phyloP scores from a whole-genome alignment of 768 basidiomycete species.

The Collybia nuda region DNA sequence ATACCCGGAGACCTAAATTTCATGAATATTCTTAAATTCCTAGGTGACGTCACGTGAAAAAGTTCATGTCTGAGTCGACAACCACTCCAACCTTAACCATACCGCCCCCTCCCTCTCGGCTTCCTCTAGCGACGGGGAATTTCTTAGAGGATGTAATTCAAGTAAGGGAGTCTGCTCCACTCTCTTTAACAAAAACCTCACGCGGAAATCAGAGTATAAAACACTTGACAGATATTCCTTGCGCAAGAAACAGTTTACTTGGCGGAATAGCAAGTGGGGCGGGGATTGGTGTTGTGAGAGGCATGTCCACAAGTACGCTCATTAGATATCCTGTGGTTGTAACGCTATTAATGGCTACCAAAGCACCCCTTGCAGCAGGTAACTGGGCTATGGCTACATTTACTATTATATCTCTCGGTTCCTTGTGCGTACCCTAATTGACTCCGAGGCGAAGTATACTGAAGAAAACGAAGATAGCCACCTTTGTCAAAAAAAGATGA shows the following conservation, averaged over 20 bases:
- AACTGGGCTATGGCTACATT: constrained; percentile 84
- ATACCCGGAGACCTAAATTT: no score
- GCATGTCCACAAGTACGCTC: constrained; percentile 59
- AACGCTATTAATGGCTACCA: neutral
- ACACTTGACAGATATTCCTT: constrained; percentile 70
- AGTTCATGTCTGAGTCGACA: neutral
- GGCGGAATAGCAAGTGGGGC: constrained; percentile 79
- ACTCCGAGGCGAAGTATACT: constrained; percentile 2
- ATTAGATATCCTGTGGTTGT: neutral
- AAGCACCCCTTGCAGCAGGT: constrained; percentile 65
- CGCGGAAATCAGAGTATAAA: constrained; percentile 45
- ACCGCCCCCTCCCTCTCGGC: constrained; percentile 30
- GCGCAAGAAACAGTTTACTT: constrained; percentile 73
- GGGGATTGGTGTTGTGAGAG: constrained; percentile 75
- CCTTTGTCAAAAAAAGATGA: constrained; percentile 57
- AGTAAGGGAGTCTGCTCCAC: constrained; percentile 14
- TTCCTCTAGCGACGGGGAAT: constrained; percentile 39
- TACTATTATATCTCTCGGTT: constrained; percentile 60
- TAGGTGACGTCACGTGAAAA: neutral
- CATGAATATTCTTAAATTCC: neutral
- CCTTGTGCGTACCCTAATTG: constrained; percentile 52
- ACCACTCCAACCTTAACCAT: constrained; percentile 12
- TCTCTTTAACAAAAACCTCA: neutral
- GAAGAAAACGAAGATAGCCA: constrained; percentile 40
- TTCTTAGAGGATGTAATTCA: constrained; percentile 33